Conservation (phyloP, 108 stramenopile species). For the Discostella stelligeroides region DNA sequence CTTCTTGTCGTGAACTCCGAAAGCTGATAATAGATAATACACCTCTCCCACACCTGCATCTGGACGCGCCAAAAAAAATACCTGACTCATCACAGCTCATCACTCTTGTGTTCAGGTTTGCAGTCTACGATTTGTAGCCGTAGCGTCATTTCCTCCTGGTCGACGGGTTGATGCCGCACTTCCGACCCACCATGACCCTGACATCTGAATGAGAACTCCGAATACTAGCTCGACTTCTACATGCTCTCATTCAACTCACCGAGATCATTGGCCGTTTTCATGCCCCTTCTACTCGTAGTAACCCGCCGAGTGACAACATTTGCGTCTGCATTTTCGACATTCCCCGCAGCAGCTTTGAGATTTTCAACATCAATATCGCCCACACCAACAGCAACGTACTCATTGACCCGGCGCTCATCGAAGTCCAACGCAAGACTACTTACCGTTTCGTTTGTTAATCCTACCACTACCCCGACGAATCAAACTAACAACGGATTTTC, state of each 20-base stretch:
- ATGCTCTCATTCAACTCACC: too few relatives aligned
- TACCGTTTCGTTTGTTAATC: neutral
- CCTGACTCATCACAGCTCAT: too few relatives aligned
- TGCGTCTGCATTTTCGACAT: neutral
- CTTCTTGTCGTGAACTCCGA: too few relatives aligned
- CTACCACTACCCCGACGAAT: constrained; percentile 13
- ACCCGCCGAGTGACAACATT: constrained; percentile 8
- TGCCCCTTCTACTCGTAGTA: constrained; percentile 3
- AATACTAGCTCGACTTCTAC: neutral
- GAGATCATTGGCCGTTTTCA: neutral
- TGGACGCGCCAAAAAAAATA: too few relatives aligned
- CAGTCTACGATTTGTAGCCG: too few relatives aligned
- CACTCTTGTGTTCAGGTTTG: too few relatives aligned
- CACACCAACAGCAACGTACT: neutral
- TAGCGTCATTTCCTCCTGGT: too few relatives aligned
- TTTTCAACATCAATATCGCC: neutral
- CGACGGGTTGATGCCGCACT: too few relatives aligned
- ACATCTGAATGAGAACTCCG: constrained; percentile 15
- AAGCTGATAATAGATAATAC: too few relatives aligned
- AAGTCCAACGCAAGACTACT: neutral
- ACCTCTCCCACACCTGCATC: too few relatives aligned
- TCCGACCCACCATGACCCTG: too few relatives aligned
- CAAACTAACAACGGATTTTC: constrained; percentile 26
- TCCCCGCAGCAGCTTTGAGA: neutral
- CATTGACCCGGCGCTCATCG: neutral